These are phyloP conservation scores for Boletus sp. DNA, from an alignment of 1,284 basidiomycete species.

Conservation along the genomic window DNA sequence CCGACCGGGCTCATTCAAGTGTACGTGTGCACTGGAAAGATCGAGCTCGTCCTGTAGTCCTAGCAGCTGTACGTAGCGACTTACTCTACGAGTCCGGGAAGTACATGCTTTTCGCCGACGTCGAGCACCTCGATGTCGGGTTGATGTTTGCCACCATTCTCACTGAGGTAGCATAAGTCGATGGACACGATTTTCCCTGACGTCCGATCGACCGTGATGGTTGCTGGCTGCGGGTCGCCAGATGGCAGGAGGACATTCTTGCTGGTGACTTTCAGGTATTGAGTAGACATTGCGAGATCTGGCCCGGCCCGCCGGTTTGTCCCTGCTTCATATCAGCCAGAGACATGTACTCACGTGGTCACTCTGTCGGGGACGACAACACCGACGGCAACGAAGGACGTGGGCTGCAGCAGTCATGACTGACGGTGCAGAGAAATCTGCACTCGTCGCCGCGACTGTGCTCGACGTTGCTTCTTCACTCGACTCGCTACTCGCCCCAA, in stretches of 20 bases:
- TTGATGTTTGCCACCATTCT: slow-evolving; percentile 33
- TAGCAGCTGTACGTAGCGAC: background rate
- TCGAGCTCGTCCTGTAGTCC: background rate
- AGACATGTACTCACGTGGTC: slow-evolving; percentile 12
- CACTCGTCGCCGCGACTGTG: slow-evolving; percentile 8
- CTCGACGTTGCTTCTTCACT: slow-evolving; percentile 27
- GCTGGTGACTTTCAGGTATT: slow-evolving; percentile 40
- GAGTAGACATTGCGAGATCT: slow-evolving; percentile 15
- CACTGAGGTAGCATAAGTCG: slow-evolving; percentile 31
- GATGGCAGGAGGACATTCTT: slow-evolving; percentile 58
- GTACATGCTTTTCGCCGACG: slow-evolving; percentile 58
- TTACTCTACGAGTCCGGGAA: slow-evolving; percentile 73
- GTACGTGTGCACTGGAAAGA: slow-evolving; percentile 74
- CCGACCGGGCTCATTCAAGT: slow-evolving; percentile 89
- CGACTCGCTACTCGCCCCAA: slow-evolving; percentile 43
- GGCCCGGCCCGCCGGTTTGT: background rate
- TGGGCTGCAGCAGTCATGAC: slow-evolving; percentile 18
- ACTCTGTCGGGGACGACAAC: slow-evolving; percentile 7
- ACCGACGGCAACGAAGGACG: background rate
- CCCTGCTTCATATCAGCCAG: too few relatives aligned
- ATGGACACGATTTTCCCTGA: slow-evolving; percentile 70
- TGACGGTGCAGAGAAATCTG: slow-evolving; percentile 12
- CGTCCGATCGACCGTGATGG: slow-evolving; percentile 57
- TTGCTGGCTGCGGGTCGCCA: slow-evolving; percentile 57
- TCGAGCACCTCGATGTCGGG: slow-evolving; percentile 51